A percentile compares a stretch with the other conserved stretches of the same genome.
phyloP scores from a whole-genome alignment of 1,284 basidiomycete genomes.

The Ustilago xerochloae region DNA sequence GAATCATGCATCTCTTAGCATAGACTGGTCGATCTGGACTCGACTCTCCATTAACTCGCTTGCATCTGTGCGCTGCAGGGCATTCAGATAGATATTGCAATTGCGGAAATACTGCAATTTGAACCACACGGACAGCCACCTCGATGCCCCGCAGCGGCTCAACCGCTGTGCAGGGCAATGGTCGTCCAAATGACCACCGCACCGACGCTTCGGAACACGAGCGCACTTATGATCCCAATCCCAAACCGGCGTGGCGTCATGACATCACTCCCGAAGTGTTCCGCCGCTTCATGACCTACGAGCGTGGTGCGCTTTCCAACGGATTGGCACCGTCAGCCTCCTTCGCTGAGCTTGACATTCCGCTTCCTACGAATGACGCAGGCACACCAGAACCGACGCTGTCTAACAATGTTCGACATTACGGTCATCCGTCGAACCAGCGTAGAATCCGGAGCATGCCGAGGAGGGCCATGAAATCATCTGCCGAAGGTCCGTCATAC shows the following conservation, averaged over 20 bases:
- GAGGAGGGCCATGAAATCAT: background rate
- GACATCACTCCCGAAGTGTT: conserved; percentile 31
- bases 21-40: too few species aligned
- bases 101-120: too few species aligned
- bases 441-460: conserved; percentile 23
- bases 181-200: background rate
- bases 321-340: background rate
- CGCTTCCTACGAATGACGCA: conserved; percentile 1
- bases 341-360: background rate
- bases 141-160: conserved; percentile 7
- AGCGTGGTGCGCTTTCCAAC: background rate
- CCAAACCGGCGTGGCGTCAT: background rate
- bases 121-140: background rate
- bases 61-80: too few species aligned
- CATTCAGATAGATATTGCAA: too few species aligned
- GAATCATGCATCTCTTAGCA: too few species aligned
- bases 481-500: background rate
- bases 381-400: background rate
- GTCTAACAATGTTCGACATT: background rate
- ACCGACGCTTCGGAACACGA: background rate
- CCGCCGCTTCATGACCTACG: conserved; percentile 35
- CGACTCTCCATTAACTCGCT: too few species aligned
- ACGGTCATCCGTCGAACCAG: background rate
- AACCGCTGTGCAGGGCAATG: conserved; percentile 12
- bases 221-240: background rate